These are phyloP conservation scores for Neohortaea acidophila DNA, from an alignment of 495 filamentous ascomycete genomes.

Conservation along the genomic window DNA sequence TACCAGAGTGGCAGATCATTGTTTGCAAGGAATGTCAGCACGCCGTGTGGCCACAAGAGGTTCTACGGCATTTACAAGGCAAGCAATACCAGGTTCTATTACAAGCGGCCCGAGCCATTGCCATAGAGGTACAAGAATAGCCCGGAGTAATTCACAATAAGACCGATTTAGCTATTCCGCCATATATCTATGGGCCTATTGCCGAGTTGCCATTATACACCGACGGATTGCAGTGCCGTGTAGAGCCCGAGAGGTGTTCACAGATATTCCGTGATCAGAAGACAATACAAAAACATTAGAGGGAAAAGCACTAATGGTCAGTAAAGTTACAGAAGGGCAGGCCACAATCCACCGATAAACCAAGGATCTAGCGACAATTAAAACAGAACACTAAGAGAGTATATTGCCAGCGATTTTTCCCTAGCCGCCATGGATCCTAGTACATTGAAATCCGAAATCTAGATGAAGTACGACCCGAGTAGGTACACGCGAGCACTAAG, in stretches of 20 bases:
- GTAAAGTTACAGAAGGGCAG: not conserved
- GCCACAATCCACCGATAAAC: not conserved
- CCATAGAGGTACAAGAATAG: not conserved
- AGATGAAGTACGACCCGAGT: no score
- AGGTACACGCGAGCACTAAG: not conserved
- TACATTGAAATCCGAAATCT: not conserved
- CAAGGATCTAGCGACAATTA: not conserved
- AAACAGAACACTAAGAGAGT: not conserved
- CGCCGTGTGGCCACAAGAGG: not conserved
- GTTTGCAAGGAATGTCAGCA: not conserved
- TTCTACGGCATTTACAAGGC: conserved; percentile 1
- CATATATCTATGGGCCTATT: not conserved
- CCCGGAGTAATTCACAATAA: not conserved
- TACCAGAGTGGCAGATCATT: not conserved
- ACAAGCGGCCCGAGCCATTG: not conserved
- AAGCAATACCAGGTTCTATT: not conserved
- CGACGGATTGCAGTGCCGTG: not conserved
- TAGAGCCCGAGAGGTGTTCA: not conserved
- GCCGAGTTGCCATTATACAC: not conserved
- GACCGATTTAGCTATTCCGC: not conserved
- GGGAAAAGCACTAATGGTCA: not conserved
- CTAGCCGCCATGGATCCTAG: not conserved
- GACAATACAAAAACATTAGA: not conserved
- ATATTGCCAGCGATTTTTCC: conserved; percentile 1
- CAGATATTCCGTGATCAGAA: not conserved